A percentile compares a stretch with the other conserved stretches of the same genome.
These are phyloP conservation scores for Aureoboletus auriporus DNA, from an alignment of 768 basidiomycete species.

Conservation along the genomic window DNA sequence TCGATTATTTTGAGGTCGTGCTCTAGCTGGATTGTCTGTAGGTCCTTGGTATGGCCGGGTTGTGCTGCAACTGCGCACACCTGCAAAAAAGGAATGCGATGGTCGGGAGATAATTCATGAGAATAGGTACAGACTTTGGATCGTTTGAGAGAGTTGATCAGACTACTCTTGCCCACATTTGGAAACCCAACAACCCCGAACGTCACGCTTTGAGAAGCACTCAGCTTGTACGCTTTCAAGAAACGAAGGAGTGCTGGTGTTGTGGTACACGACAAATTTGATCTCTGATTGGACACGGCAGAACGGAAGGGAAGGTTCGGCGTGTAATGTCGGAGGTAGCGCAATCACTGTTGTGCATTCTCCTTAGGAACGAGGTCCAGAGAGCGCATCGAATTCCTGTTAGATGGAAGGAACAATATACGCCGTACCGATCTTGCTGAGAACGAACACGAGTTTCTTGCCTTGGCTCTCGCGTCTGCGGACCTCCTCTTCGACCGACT, in stretches of 20 bases:
- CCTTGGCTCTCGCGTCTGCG: constrained; percentile 79
- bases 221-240: constrained; percentile 79
- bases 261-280: constrained; percentile 74
- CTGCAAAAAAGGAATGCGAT: constrained; percentile 31
- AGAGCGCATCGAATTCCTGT: too few relatives aligned
- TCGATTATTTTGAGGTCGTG: constrained; percentile 90
- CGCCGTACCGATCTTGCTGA: constrained; percentile 99
- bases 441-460: constrained; percentile 87
- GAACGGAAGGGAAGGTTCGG: constrained; percentile 92
- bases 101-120: background rate
- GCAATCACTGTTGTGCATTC: constrained; percentile 88
- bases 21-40: constrained; percentile 90
- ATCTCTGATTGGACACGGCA: constrained; percentile 69
- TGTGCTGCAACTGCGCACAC: constrained; percentile 94
- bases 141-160: constrained; percentile 91
- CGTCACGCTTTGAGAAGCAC: constrained; percentile 61
- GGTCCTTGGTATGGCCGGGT: constrained; percentile 88
- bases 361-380: constrained; percentile 86
- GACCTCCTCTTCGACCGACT: constrained; percentile 96
- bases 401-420: constrained; percentile 20
- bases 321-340: constrained; percentile 86
- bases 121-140: constrained; percentile 59
- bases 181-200: constrained; percentile 95
- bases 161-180: constrained; percentile 93
- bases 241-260: constrained; percentile 75